phyloP scores from a whole-genome alignment of 768 basidiomycete genomes.

The Lactifluus echinatus region DNA sequence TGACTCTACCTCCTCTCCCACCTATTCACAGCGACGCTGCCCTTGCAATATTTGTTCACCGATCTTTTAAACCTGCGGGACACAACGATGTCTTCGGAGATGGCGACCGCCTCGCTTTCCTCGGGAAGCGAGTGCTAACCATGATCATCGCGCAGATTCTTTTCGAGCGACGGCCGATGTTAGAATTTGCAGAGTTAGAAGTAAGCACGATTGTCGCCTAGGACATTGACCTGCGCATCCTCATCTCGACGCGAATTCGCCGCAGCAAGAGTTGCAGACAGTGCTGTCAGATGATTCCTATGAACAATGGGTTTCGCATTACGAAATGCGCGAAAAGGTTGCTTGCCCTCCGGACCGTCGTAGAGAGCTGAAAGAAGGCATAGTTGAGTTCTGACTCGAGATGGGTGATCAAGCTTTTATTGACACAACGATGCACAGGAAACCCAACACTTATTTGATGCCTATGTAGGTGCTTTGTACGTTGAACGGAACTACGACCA shows the following conservation, averaged over 20 bases:
- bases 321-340: conserved; percentile 14
- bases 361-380: neutral
- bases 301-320: conserved; percentile 16
- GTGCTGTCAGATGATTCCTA: neutral
- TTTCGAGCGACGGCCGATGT: conserved; percentile 43
- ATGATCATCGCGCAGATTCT: conserved; percentile 38
- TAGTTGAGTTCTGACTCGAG: neutral
- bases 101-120: conserved; percentile 46
- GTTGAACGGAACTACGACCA: neutral
- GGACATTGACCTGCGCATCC: neutral
- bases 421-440: conserved; percentile 7
- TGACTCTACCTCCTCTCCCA: conserved; percentile 8
- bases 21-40: conserved; percentile 18
- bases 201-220: conserved; percentile 30
- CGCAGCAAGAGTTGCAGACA: neutral
- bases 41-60: conserved; percentile 64
- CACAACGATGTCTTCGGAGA: conserved; percentile 37
- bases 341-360: conserved; percentile 4
- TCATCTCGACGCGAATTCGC: neutral
- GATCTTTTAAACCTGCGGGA: conserved; percentile 40
- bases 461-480: conserved; percentile 17
- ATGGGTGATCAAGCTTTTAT: neutral
- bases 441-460: conserved; percentile 11
- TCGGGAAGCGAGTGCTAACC: conserved; percentile 43
- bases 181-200: conserved; percentile 40